Evolutionary conservation across 768 basidiomycete genomes (phyloP).

Genomic region (Calocera viscosa): DNA sequence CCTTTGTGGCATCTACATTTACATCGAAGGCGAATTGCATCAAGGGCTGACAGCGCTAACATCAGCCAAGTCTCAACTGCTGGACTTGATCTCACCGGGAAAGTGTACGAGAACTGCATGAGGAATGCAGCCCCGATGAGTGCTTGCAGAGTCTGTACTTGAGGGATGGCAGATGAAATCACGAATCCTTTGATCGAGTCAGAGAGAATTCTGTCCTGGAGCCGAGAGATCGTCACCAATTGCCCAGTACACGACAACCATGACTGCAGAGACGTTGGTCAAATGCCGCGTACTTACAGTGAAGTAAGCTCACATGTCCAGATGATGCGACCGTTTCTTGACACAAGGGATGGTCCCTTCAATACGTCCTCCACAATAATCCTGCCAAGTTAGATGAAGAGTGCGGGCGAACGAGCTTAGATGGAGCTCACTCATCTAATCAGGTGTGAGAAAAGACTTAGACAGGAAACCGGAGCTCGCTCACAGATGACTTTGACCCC

Average conservation of each 20-base stretch:
- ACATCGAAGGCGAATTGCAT: conserved; percentile 6
- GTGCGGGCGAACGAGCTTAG: not conserved
- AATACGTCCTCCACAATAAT: conserved; percentile 42
- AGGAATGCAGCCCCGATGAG: conserved; percentile 48
- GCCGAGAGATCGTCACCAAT: no score
- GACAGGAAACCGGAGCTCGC: conserved; percentile 29
- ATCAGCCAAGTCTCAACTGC: not conserved
- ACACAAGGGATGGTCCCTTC: conserved; percentile 40
- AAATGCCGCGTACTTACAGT: no score
- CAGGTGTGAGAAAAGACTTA: no score
- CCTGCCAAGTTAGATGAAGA: conserved; percentile 18
- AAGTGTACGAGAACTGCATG: conserved; percentile 46
- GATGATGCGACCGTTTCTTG: conserved; percentile 31
- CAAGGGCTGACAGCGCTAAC: not conserved
- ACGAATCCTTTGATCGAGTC: conserved; percentile 26
- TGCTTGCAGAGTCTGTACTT: conserved; percentile 41
- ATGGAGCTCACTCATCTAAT: not conserved
- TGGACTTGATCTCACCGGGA: not conserved
- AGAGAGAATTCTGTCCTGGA: not conserved
- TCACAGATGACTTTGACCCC: not conserved
- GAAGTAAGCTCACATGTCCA: conserved; percentile 32
- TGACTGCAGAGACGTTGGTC: conserved; percentile 10
- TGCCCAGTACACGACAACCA: conserved; percentile 26
- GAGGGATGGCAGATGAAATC: conserved; percentile 47
- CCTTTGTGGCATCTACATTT: not conserved